These are phyloP conservation scores for Chlamydomonas sp. DNA, from an alignment of 139 green algal genomes.

Conservation along the genomic window DNA sequence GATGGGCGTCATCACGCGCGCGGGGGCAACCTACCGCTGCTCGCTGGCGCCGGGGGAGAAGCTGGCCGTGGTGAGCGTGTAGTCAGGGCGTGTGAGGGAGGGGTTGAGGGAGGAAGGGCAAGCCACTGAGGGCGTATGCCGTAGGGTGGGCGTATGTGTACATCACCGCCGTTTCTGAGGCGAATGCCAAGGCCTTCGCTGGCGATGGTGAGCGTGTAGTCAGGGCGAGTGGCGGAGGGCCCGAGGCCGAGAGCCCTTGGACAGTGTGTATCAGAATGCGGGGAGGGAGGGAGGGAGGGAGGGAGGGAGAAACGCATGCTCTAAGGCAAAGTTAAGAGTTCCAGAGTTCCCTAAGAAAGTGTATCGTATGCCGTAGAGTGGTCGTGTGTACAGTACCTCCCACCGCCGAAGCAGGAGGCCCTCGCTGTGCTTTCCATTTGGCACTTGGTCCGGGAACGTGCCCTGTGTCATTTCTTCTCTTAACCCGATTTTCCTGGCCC, in stretches of 20 bases:
- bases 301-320: too few species aligned
- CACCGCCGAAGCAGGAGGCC: not conserved
- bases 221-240: too few species aligned
- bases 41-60: conserved; percentile 30
- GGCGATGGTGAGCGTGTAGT: too few species aligned
- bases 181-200: not conserved
- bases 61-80: not conserved
- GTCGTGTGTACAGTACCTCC: too few species aligned
- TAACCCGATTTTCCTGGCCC: not conserved
- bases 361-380: too few species aligned
- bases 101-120: not conserved
- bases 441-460: not conserved
- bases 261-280: too few species aligned
- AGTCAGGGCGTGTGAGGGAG: conserved; percentile 12
- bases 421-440: not conserved
- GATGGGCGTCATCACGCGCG: conserved; percentile 67
- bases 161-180: not conserved
- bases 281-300: too few species aligned
- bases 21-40: conserved; percentile 58
- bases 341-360: too few species aligned
- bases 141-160: not conserved
- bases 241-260: too few species aligned
- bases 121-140: not conserved
- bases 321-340: too few species aligned
- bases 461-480: not conserved